These are phyloP conservation scores for Pyrenophora graminea DNA, from an alignment of 2,329 filamentous ascomycete genomes.

Conservation along the genomic window DNA sequence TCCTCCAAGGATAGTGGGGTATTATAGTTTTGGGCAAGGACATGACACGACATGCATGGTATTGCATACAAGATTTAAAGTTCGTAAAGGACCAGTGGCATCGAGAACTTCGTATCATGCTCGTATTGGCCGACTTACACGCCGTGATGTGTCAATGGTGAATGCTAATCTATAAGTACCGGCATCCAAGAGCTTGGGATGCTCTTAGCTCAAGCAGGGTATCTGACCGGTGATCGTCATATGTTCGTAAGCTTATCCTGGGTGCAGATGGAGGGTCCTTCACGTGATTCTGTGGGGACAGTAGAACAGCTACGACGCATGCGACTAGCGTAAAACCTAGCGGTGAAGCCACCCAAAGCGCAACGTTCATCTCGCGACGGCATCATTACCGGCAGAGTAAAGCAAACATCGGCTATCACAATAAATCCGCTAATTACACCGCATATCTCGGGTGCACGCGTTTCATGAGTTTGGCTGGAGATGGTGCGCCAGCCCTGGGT, in stretches of 20 bases:
- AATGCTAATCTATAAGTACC: not conserved
- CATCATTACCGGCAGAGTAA: constrained; percentile 24
- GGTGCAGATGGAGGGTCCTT: not conserved
- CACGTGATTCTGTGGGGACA: constrained; percentile 15
- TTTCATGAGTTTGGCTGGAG: constrained; percentile 45
- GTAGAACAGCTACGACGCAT: constrained; percentile 15
- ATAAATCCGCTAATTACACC: constrained; percentile 5
- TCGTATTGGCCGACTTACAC: no score
- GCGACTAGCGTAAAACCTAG: constrained; percentile 10
- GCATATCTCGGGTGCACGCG: constrained; percentile 14
- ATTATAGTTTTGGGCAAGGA: no score
- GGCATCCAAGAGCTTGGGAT: no score
- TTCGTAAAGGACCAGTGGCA: no score
- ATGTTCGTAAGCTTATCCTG: not conserved
- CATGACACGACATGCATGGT: no score
- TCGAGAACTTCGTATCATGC: no score
- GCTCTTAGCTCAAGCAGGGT: no score
- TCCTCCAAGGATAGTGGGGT: no score
- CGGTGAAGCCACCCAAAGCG: constrained; percentile 21
- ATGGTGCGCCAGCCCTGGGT: constrained; percentile 45
- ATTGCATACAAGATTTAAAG: no score
- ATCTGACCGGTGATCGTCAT: constrained; percentile 1
- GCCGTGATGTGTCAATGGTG: no score
- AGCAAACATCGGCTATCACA: constrained; percentile 22
- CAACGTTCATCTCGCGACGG: constrained; percentile 28